Base-by-base conservation (phyloP, 2,329 filamentous ascomycete genomes). In the Pyrenochaeta sp. region DNA sequence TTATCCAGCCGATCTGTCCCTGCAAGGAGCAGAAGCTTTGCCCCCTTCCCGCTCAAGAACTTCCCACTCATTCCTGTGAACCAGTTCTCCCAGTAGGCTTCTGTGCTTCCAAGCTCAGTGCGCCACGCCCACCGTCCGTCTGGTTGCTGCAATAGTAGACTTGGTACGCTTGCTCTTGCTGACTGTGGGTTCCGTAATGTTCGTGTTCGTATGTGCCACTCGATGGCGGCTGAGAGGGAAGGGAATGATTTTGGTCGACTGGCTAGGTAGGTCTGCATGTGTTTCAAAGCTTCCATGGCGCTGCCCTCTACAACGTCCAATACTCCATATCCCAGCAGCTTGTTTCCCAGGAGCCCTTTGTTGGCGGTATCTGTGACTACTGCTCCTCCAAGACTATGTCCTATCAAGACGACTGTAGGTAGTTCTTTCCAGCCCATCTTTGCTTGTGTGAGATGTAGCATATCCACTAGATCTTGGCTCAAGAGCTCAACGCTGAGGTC, bases 291-390 rank as follows among this genome's bases (percentile, higher is more conserved):
- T 73, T 98, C 95, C 76, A 99, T 94, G 30, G 95, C 95, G 0
- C 91, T 96, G 10, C 95, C 85, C 77, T 99, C 95, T 23, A 99
- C 95, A 4, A 99, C 92, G 76, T 99, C 95, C 14, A 99, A 81
- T 7, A 98, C 93, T 3, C 88, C 91, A 76, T 94, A 97, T 17
- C 91, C 95, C 14, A 98, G 80, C 1, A 98, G 74, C 21, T 87
- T 83, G 32, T 78, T 74, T 1, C 89, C 90, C 31, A 97, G 78
- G 33, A 82, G 78, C 1, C 86, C 86, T 15, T 82, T 83, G 68
- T 85, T 87, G 11, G 93, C 92, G 50, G 96, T 81, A 68, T 97
- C 87, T 0, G 92, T 96, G 7, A 97, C 87, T 0, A 98, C 91
- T 6, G 94, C 94, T 12, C 95, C 95, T 47, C 95, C 95, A 2